Evolutionary conservation across 768 basidiomycete genomes (phyloP), one percentile per base, ranked within the genome.

Genomic region (Tricholoma flavovirens): DNA sequence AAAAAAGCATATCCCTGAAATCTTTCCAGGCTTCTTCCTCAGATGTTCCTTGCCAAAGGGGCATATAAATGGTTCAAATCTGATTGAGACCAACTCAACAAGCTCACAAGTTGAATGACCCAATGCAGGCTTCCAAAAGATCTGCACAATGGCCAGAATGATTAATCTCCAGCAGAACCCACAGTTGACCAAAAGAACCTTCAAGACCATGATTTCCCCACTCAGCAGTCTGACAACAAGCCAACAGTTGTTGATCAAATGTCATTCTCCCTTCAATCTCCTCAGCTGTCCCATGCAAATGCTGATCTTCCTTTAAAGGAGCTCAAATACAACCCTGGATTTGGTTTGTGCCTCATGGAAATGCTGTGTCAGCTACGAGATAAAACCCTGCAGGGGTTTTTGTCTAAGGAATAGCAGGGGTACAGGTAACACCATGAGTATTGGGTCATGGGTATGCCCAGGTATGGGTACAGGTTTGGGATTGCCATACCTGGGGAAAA

Each of bases 131-230:
- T 62, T 77, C 75, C 1, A 80, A 58, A 2, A 81, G 63, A 43
- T 73, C 59, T 7, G 49, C 65, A 2, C 72, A 59, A 0, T 26
- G 17, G 3, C 63, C 29, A 2, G 45, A 51, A 54, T 76, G 33
- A 36, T 69, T 59, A 22, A 77, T 72, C 12, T 66, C 57, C 1
- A 81, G 60, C 1, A 73, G 80, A 1, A 83, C 50, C 4, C 71
- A 64, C 9, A 83, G 67, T 1, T 71, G 63, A 4, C 79, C 75
- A 68, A 79, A 82, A 1, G 74, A 73, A 7, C 76, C 76, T 57
- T 79, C 78, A 6, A 82, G 49, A 5, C 64, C 56, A 1, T 67
- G 66, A 69, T 75, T 80, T 0, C 79, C 79, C 81, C 78, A 83
- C 59, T 83, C 77, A 10, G 77, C 77, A 0, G 78, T 75, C 61